These are phyloP conservation scores for Fusarium heterosporum DNA, from an alignment of 2,329 filamentous ascomycete genomes.

Conservation along the genomic window DNA sequence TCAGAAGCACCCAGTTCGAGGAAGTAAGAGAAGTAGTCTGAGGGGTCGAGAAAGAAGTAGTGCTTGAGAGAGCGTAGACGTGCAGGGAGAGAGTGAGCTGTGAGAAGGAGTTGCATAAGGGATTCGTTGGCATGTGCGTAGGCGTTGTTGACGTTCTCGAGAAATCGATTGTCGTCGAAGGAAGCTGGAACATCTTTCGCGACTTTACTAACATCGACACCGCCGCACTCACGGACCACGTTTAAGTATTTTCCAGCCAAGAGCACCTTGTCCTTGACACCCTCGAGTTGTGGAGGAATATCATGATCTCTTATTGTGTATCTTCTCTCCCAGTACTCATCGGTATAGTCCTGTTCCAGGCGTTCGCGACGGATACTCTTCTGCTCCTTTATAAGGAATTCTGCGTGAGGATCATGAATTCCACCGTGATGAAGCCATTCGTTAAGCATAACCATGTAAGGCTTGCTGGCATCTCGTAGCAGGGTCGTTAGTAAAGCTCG, in stretches of 20 bases:
- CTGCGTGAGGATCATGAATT: slow-evolving; percentile 92
- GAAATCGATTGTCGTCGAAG: slow-evolving; percentile 90
- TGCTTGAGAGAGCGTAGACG: slow-evolving; percentile 93
- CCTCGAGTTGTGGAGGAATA: slow-evolving; percentile 90
- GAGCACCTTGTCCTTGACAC: slow-evolving; percentile 92
- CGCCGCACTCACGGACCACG: slow-evolving; percentile 95
- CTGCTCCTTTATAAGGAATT: slow-evolving; percentile 95
- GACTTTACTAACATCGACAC: slow-evolving; percentile 91
- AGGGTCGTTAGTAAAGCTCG: slow-evolving; percentile 83
- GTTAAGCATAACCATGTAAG: slow-evolving; percentile 98
- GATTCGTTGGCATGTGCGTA: slow-evolving; percentile 97
- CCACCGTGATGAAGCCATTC: slow-evolving; percentile 98
- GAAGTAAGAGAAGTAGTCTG: slow-evolving; percentile 98
- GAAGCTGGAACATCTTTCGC: slow-evolving; percentile 89
- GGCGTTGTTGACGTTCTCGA: slow-evolving; percentile 95
- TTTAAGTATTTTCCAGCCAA: slow-evolving; percentile 98
- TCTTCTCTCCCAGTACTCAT: slow-evolving; percentile 98
- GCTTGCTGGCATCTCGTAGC: slow-evolving; percentile 86
- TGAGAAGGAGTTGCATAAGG: slow-evolving; percentile 88
- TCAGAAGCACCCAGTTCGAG: slow-evolving; percentile 91
- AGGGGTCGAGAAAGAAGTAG: slow-evolving; percentile 98
- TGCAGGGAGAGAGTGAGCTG: slow-evolving; percentile 89
- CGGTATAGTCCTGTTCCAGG: slow-evolving; percentile 95
- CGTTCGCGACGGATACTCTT: slow-evolving; percentile 93
- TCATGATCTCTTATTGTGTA: slow-evolving; percentile 95